Evolutionary conservation across 768 basidiomycete species (phyloP), one percentile per base, ranked within the genome.

Genomic region (Macrolepiota dolichaula): DNA sequence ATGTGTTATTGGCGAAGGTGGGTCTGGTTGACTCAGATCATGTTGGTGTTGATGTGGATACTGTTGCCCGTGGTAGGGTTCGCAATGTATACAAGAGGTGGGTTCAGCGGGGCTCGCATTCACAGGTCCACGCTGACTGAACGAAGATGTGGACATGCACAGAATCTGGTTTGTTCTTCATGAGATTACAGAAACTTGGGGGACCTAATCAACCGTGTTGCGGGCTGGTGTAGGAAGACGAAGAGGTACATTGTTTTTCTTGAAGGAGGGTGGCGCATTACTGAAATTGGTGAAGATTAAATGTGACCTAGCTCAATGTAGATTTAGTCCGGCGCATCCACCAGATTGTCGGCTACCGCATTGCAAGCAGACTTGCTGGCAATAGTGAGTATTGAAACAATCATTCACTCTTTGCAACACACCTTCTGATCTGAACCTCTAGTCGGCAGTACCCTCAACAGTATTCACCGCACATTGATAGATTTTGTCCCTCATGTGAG

Each of bases 1-100:
- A 86, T 87, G 85, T 86, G 85, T 73, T 83, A 80, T 68, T 85
- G 77, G 75, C 79, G 85, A 68, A 78, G 82, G 85, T 85, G 64
- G 74, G 84, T 68, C 32, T n/a, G 29, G 22, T 19, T 22, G n/a
- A n/a, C 17, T 24, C 17, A 13, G 3, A 27, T 36, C 35, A 38
- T 22, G 37, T 35, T 47, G 35, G 35, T 29, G 24, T 22, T 32
- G 32, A 29, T 40, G 54, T 56, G 66, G 25, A 64, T 71, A 76
- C 40, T 65, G 38, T 53, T 59, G 42, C n/a, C 55, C 62, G 11
- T 51, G 52, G 35, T 70, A 86, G 85, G 69, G 85, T 86, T 56
- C 78, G 78, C 57, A 84, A 86, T 68, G 72, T 80, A 40, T 86
- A 85, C 66, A 81, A 67, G 69, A 71, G 58, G 85, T 85, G 68